Conservation (phyloP, 139 green algal genomes). For the Dunaliella primolecta region DNA sequence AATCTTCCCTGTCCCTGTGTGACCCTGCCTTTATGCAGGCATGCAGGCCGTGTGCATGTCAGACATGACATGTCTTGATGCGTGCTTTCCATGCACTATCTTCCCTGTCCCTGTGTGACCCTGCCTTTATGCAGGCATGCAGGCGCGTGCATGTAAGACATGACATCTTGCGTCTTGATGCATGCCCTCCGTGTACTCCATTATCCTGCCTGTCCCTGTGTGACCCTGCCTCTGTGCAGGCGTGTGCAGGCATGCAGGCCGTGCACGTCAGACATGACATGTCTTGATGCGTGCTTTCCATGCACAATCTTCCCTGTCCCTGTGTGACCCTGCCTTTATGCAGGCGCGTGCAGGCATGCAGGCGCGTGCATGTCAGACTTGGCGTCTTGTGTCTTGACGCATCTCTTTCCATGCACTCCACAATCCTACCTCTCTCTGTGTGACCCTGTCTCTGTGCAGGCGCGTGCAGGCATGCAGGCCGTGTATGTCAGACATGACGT, state of each 20-base stretch:
- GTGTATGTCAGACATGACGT: no score
- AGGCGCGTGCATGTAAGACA: no score
- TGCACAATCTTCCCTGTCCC: no score
- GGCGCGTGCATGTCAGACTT: no score
- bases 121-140: conserved; percentile 57
- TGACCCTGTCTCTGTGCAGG: conserved; percentile 68
- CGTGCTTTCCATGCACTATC: no score
- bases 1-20: conserved; percentile 81
- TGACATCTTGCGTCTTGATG: conserved; percentile 81
- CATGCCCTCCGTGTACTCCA: no score
- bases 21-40: conserved; percentile 64
- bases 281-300: not conserved
- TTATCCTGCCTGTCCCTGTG: conserved; percentile 70
- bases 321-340: conserved; percentile 69
- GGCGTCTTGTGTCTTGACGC: no score
- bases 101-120: conserved; percentile 82
- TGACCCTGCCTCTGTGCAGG: conserved; percentile 69
- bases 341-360: conserved; percentile 85
- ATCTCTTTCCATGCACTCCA: no score
- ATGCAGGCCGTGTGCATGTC: no score
- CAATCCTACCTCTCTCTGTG: conserved; percentile 69
- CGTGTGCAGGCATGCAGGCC: conserved; percentile 89
- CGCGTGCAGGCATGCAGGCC: conserved; percentile 83
- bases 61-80: no score
- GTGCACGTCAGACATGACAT: conserved; percentile 71